Base-by-base conservation (phyloP, 139 green algal genomes). In the Chlorella sorokiniana region DNA sequence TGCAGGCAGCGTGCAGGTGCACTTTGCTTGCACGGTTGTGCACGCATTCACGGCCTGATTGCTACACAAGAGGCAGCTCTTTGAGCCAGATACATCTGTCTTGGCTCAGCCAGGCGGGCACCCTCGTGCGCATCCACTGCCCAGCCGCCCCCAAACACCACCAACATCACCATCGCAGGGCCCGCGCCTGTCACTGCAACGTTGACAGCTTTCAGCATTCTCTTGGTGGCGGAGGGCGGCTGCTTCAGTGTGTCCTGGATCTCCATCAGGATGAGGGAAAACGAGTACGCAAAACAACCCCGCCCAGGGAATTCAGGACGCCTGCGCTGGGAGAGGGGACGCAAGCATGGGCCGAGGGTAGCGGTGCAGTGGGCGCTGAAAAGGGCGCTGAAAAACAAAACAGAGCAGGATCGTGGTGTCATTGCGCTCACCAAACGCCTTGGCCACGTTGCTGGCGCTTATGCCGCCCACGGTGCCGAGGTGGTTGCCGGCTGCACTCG, bases 231-330 rank as follows among this genome's bases (percentile, higher is more conserved):
- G 51, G 25, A 37, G 70, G 82, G 69, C 22, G 83, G 69, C 74
- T 85, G 52, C 4, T 62, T 76, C 25, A 90, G 51, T 1, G 86
- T 90, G 54, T 88, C 86, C 61, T 90, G 84, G 38, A 90, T 90
- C 69, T 72, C 86, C 16, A 88, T 72, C 3, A 88, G 71, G 44
- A 90, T 82, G 33, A 87, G 11, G 1, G 45, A 79, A 40, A 78
- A 78, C 52, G 76, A 81, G 75, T 91, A 90, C 3, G 88, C 81
- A 89, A 91, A 88, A 79, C 65, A 27, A 91, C 77, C 5, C 85
- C 86, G 16, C 85, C 87, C 25, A 92, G 59, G 2, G 89, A 76
- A 52, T 91, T 92, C 52, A 93, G 86, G 23, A 90, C 76, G 64
- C 72, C 73, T 91, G 25, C 33, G 59, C 25, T 33, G 1, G 20